phyloP scores from a whole-genome alignment of 768 basidiomycete species.

The Ramaria sp. region DNA sequence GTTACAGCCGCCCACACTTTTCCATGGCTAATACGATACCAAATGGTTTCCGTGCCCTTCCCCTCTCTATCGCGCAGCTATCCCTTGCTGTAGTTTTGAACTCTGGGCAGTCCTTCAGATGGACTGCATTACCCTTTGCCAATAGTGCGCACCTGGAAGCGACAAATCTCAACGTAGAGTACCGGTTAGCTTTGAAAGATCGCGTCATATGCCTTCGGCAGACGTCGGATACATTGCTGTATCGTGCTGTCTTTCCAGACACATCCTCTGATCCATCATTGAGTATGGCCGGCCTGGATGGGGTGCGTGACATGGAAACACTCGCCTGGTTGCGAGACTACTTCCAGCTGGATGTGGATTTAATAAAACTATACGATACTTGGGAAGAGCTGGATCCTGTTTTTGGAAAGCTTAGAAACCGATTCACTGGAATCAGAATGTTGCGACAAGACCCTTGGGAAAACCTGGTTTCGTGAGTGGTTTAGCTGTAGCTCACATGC shows the following conservation, averaged over 20 bases:
- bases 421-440: conserved; percentile 76
- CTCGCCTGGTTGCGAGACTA: conserved; percentile 72
- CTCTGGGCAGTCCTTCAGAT: conserved; percentile 82
- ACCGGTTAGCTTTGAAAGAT: conserved; percentile 69
- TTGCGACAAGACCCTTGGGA: conserved; percentile 94
- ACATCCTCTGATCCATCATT: not conserved
- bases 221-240: conserved; percentile 49
- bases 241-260: conserved; percentile 56
- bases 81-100: conserved; percentile 69
- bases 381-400: conserved; percentile 71
- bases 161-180: conserved; percentile 41
- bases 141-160: conserved; percentile 9
- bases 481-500: not conserved
- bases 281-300: not conserved
- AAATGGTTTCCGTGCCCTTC: conserved; percentile 45
- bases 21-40: conserved; percentile 16
- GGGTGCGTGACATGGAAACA: conserved; percentile 44
- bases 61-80: conserved; percentile 55
- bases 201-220: conserved; percentile 80
- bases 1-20: not conserved
- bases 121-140: conserved; percentile 44
- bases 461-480: conserved; percentile 79
- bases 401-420: conserved; percentile 50
- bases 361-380: conserved; percentile 55
- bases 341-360: conserved; percentile 76